These are phyloP conservation scores for Acanthamoeba comandoni DNA, from an alignment of 208 protist species.

Conservation along the genomic window DNA sequence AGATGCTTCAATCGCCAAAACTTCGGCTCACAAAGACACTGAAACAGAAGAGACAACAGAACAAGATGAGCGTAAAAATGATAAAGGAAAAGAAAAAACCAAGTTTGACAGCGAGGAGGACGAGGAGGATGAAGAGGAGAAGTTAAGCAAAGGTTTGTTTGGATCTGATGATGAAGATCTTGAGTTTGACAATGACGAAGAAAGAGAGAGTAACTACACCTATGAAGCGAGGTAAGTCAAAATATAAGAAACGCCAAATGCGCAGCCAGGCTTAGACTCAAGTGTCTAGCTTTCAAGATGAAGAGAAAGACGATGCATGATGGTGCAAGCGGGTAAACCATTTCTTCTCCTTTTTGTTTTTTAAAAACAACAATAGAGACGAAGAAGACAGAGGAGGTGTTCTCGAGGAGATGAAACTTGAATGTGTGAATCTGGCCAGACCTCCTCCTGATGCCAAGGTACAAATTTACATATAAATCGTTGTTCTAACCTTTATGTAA, in stretches of 20 bases:
- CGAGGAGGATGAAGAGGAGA: background rate
- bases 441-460: slow-evolving; percentile 19
- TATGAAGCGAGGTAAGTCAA: too few species aligned
- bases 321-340: too few species aligned
- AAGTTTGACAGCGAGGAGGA: background rate
- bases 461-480: background rate
- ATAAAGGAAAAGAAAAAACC: too few species aligned
- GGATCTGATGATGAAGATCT: background rate
- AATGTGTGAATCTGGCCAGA: background rate
- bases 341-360: background rate
- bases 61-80: background rate
- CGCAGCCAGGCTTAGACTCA: too few species aligned
- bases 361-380: background rate
- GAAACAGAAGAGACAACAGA: too few species aligned
- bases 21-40: too few species aligned
- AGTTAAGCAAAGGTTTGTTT: background rate
- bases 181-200: background rate
- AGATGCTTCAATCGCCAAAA: too few species aligned
- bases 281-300: too few species aligned
- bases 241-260: too few species aligned
- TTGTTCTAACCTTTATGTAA: background rate
- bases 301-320: too few species aligned
- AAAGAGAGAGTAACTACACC: too few species aligned
- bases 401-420: background rate
- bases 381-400: background rate